Conservation (phyloP, 1,284 basidiomycete species). For the Singerocomus rubriflavus region DNA sequence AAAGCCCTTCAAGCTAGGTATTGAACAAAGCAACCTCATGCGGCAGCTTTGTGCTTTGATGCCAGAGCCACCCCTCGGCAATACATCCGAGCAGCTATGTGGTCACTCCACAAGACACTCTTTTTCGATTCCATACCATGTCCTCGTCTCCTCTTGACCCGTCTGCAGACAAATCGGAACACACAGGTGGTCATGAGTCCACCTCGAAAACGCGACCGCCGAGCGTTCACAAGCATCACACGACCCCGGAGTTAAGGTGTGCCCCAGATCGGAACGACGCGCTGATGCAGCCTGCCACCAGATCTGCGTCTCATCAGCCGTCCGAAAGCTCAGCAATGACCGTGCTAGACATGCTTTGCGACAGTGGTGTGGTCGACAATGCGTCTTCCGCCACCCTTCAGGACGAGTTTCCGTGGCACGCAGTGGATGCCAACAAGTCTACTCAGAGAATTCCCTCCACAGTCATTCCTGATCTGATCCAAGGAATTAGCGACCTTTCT, state of each 20-base stretch:
- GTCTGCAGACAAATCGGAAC: background rate
- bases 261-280: background rate
- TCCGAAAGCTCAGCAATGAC: slow-evolving; percentile 10
- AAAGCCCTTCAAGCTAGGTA: background rate
- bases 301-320: background rate
- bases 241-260: background rate
- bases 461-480: slow-evolving; percentile 20
- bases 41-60: slow-evolving; percentile 18
- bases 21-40: slow-evolving; percentile 13
- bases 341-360: background rate
- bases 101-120: background rate
- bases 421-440: background rate
- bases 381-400: slow-evolving; percentile 16
- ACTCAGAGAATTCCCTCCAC: slow-evolving; percentile 13
- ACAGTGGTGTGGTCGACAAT: slow-evolving; percentile 8
- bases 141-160: background rate
- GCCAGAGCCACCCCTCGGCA: slow-evolving; percentile 6
- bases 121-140: slow-evolving; percentile 10
- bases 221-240: background rate
- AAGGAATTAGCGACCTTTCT: slow-evolving; percentile 4
- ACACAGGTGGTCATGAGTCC: background rate
- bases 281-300: background rate
- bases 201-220: background rate
- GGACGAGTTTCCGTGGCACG: slow-evolving; percentile 9
- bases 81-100: background rate